Base-by-base conservation (phyloP, 805 yeast genomes). In the Candida broadrunensis region DNA sequence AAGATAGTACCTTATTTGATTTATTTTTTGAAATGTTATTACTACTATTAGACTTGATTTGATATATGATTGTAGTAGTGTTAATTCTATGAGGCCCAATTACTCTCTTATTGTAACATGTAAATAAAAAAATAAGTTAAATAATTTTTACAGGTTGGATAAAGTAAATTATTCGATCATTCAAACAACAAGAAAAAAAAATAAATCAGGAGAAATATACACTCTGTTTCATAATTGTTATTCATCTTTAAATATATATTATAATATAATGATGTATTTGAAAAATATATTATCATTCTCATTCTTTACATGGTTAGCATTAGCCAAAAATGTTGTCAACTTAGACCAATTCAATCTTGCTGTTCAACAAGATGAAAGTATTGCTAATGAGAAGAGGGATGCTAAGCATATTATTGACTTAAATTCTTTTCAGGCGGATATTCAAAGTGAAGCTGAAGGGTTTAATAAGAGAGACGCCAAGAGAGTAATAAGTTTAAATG, bases 401-500 rank as follows among this genome's bases (percentile, higher is more conserved):
- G 46, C 59, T 9, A 50, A 45, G 40, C 49, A 51, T 37, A 44
- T 47, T 9, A 27, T 49, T 26, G 38, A 46, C 37, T 38, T 50
- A 32, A 47, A 48, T 16, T 51, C 45, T 3, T 45, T 51, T n/a
- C 35, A 41, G 39, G 25, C 21, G 8, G 41, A n/a, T 13, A 18
- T 38, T 19, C 17, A 29, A 35, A 44, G 32, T 12, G 39, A 37
- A 11, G 25, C 8, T 3, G 35, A 13, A 12, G 35, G 20, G 6
- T 6, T 13, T 9, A 8, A 21, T 8, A 46, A 53, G 35, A 44
- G 58, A 27, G 58, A 51, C 9, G 48, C 59, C 11, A 51, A 46
- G 36, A 51, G 53, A 40, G 41, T 55, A 34, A 48, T 44, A 6
- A 31, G 45, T 11, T 45, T 55, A 15, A 43, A 46, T 5, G 39